These are phyloP conservation scores for Ambrosiella beaveri DNA, from an alignment of 2,329 filamentous ascomycete genomes.

Conservation along the genomic window DNA sequence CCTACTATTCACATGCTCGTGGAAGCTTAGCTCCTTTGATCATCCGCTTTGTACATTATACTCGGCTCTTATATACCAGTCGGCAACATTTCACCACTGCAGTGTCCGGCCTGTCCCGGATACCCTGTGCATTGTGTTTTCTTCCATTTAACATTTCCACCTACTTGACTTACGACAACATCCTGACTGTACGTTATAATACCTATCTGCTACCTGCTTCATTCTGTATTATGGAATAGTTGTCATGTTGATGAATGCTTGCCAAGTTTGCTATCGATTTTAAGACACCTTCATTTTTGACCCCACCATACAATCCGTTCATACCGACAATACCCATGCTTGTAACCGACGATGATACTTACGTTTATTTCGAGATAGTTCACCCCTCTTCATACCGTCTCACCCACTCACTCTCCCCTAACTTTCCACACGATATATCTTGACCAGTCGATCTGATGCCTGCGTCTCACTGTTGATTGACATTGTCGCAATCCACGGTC, in stretches of 20 bases:
- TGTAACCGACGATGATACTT: neutral
- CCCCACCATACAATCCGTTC: neutral
- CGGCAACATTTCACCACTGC: no score
- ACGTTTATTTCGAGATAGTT: neutral
- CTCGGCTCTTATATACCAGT: no score
- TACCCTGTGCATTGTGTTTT: no score
- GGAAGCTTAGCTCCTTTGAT: neutral
- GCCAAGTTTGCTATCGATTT: neutral
- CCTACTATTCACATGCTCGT: neutral
- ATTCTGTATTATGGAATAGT: no score
- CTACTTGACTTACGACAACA: no score
- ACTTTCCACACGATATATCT: neutral
- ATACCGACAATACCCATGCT: neutral
- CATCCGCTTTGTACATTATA: no score
- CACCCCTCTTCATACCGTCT: neutral
- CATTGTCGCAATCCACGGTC: neutral
- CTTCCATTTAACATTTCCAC: no score
- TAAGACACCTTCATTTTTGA: neutral
- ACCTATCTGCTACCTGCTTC: no score
- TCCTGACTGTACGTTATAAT: no score
- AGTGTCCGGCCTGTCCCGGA: no score
- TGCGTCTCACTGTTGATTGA: neutral
- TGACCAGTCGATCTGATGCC: slow-evolving; percentile 5
- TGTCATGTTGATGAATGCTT: no score
- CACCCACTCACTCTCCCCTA: neutral